Evolutionary conservation across 768 basidiomycete species (phyloP), one percentile per base, ranked within the genome.

Genomic region (Suillus spraguei): DNA sequence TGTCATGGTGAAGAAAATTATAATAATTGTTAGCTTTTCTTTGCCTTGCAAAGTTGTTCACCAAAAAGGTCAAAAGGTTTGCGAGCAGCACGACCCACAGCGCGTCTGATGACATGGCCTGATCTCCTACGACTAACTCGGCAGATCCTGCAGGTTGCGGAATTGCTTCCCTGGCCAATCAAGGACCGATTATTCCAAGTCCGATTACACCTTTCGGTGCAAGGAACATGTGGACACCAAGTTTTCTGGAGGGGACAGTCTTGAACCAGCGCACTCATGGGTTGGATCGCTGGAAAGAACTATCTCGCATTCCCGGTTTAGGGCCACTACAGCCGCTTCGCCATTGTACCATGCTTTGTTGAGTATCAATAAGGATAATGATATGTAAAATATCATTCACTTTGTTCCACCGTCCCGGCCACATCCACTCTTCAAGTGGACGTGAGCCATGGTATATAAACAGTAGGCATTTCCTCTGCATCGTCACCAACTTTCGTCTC

Each of bases 161-260:
- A 92, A 93, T 93, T 88, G 81, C 91, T 93, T 92, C 87, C 90
- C 91, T 92, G 87, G 88, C 85, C 87, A 80, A 85, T 86, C 88
- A 86, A 85, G 89, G 85, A 78, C 87, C 77, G 71, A 89, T 92
- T 92, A 92, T 89, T 89, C 91, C 88, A 87, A 86, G 84, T 79
- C 76, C 81, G 69, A 64, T 82, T 88, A 85, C 75, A 39, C 78
- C 85, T 87, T 92, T 77, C 87, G 82, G 74, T 65, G 77, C 81
- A 85, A 83, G 79, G 80, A 77, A 83, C 83, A 66, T 84, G 85
- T 84, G 87, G 85, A 82, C 78, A 89, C 91, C 90, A 92, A 93
- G 89, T 92, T 92, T 91, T 93, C 91, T 86, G 89, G 90, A 92
- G 91, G 90, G 89, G 89, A 87, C 87, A 84, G 90, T 83, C 89